phyloP scores from a whole-genome alignment of 768 basidiomycete genomes.

The Udeniomyces megalosporus region DNA sequence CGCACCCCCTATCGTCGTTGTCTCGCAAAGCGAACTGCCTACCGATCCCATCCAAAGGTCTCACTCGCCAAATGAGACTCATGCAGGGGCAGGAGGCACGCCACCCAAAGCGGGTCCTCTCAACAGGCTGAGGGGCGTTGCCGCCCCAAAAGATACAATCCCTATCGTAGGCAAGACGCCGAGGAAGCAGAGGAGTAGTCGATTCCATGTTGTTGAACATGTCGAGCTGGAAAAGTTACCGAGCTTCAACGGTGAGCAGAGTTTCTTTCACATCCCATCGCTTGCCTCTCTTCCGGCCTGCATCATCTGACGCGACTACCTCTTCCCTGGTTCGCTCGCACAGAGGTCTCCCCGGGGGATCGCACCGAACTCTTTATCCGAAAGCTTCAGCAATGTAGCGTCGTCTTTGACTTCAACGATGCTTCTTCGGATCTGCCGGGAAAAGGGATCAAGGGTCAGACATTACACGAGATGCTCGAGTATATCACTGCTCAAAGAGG shows the following conservation, averaged over 20 bases:
- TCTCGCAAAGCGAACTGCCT: conserved; percentile 32
- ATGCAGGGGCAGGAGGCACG: background rate
- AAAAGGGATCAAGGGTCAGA: conserved; percentile 97
- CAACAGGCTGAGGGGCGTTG: conserved; percentile 18
- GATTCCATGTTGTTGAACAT: conserved; percentile 89
- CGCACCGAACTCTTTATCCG: conserved; percentile 79
- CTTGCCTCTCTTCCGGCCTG: background rate
- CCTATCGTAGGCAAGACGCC: conserved; percentile 83
- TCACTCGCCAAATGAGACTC: conserved; percentile 17
- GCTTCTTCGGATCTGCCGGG: conserved; percentile 87
- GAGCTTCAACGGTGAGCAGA: conserved; percentile 42
- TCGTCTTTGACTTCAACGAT: conserved; percentile 97
- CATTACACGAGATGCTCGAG: conserved; percentile 94
- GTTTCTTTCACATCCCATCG: background rate
- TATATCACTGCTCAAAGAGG: conserved; percentile 94
- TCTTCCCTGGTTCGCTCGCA: conserved; percentile 1
- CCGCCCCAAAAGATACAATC: conserved; percentile 70
- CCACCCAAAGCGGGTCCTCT: background rate
- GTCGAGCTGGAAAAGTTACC: conserved; percentile 91
- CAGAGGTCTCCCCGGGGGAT: conserved; percentile 78
- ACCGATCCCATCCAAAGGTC: conserved; percentile 27
- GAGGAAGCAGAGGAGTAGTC: conserved; percentile 89
- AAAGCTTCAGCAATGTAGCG: conserved; percentile 90
- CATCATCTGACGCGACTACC: background rate
- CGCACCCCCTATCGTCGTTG: conserved; percentile 31